phyloP scores from a whole-genome alignment of 495 filamentous ascomycete genomes.

The Neurospora sublineolata region DNA sequence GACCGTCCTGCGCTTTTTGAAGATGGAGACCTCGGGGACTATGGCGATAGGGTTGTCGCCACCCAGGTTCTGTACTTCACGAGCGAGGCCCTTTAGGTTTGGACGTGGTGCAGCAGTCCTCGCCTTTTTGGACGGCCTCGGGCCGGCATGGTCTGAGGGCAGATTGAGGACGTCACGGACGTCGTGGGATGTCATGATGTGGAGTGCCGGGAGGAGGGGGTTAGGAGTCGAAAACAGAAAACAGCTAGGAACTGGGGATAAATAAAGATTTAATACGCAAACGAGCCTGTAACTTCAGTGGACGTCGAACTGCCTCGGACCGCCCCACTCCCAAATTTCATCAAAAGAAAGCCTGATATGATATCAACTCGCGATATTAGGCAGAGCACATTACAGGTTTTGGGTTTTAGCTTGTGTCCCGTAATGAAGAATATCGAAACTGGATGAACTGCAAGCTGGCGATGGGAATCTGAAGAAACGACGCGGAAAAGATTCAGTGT shows the following conservation, averaged over 20 bases:
- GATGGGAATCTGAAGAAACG: background rate
- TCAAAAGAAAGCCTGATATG: background rate
- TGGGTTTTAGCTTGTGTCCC: background rate
- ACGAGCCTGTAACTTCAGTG: background rate
- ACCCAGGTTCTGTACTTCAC: slow-evolving; percentile 49
- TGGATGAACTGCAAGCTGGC: background rate
- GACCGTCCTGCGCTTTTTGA: slow-evolving; percentile 37
- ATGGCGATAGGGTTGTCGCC: slow-evolving; percentile 38
- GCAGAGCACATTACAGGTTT: background rate
- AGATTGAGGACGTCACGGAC: slow-evolving; percentile 84
- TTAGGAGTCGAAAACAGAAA: background rate
- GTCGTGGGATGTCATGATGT: slow-evolving; percentile 64
- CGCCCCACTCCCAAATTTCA: background rate
- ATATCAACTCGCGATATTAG: background rate
- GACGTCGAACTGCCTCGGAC: background rate
- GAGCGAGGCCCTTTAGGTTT: slow-evolving; percentile 44
- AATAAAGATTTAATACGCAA: background rate
- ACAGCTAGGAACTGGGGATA: background rate
- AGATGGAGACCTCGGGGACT: slow-evolving; percentile 32
- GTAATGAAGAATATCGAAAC: background rate
- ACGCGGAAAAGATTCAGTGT: background rate
- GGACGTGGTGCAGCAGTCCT: slow-evolving; percentile 60
- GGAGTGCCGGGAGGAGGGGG: slow-evolving; percentile 1
- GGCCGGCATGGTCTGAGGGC: slow-evolving; percentile 49
- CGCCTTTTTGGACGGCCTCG: slow-evolving; percentile 62